These are phyloP conservation scores for Mollisia scopiformis DNA, from an alignment of 2,329 filamentous ascomycete genomes.

Conservation along the genomic window DNA sequence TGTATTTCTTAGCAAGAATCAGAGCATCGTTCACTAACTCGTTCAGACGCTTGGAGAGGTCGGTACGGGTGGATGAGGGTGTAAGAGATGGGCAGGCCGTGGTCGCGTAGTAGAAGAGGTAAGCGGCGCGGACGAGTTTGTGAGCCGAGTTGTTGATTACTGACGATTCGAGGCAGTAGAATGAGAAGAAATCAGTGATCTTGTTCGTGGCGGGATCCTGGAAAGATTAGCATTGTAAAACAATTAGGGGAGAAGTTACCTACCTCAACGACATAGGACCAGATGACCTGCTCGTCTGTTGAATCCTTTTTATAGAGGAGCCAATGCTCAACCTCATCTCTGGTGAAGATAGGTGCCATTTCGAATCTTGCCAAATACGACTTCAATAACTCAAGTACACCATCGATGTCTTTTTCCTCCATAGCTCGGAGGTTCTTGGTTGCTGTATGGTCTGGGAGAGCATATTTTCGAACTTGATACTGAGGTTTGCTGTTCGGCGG, in stretches of 20 bases:
- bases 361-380: slow-evolving; percentile 81
- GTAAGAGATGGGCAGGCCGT: slow-evolving; percentile 67
- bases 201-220: slow-evolving; percentile 67
- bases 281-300: slow-evolving; percentile 81
- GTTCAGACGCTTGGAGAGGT: slow-evolving; percentile 80
- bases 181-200: slow-evolving; percentile 96
- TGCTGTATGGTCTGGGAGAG: slow-evolving; percentile 73
- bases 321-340: slow-evolving; percentile 87
- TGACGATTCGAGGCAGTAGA: slow-evolving; percentile 92
- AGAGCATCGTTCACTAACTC: slow-evolving; percentile 81
- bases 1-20: slow-evolving; percentile 79
- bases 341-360: slow-evolving; percentile 79
- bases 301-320: slow-evolving; percentile 71
- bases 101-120: slow-evolving; percentile 95
- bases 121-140: slow-evolving; percentile 82
- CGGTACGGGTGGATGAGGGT: slow-evolving; percentile 53
- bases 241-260: no score
- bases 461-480: slow-evolving; percentile 85
- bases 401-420: slow-evolving; percentile 76
- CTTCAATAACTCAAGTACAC: slow-evolving; percentile 73
- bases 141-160: slow-evolving; percentile 84
- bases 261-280: slow-evolving; percentile 89
- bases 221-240: not conserved
- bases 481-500: slow-evolving; percentile 82
- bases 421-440: slow-evolving; percentile 80